Conservation (phyloP, 495 filamentous ascomycete species). For the Daldinia concentrica region DNA sequence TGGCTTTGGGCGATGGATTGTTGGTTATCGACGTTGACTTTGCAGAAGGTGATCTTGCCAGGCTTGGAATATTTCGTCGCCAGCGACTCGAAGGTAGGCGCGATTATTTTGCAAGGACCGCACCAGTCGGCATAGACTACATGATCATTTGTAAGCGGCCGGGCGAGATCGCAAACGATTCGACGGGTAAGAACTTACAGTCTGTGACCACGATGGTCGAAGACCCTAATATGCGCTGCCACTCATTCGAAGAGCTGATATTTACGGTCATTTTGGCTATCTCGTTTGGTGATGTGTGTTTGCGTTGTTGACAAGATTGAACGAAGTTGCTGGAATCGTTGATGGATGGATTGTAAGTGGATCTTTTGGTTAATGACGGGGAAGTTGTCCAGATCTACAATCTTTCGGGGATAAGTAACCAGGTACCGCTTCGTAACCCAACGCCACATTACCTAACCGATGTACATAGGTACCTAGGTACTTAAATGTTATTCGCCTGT, state of each 20-base stretch:
- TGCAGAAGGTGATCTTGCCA: constrained; percentile 65
- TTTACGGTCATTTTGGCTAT: constrained; percentile 43
- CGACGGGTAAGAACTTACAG: constrained; percentile 51
- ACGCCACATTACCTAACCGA: too few relatives aligned
- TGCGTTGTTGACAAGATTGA: constrained; percentile 5
- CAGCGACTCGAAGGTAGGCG: constrained; percentile 69
- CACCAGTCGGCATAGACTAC: constrained; percentile 75
- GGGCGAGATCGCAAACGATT: constrained; percentile 9
- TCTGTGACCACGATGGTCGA: constrained; percentile 58
- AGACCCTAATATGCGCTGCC: constrained; percentile 53
- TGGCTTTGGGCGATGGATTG: constrained; percentile 64
- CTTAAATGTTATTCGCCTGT: too few relatives aligned
- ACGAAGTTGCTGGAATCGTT: constrained; percentile 18
- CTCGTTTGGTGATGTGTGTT: background rate
- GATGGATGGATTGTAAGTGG: constrained; percentile 17
- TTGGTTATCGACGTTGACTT: constrained; percentile 69
- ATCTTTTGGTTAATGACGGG: constrained; percentile 27
- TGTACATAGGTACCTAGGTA: too few relatives aligned
- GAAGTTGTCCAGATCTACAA: constrained; percentile 45
- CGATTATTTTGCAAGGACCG: constrained; percentile 75
- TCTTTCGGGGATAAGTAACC: constrained; percentile 14
- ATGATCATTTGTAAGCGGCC: constrained; percentile 35
- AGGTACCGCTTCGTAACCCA: background rate
- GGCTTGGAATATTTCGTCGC: constrained; percentile 63
- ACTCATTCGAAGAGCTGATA: constrained; percentile 55